Base-by-base conservation (phyloP, 108 stramenopile genomes). In the Nitzschia palea region DNA sequence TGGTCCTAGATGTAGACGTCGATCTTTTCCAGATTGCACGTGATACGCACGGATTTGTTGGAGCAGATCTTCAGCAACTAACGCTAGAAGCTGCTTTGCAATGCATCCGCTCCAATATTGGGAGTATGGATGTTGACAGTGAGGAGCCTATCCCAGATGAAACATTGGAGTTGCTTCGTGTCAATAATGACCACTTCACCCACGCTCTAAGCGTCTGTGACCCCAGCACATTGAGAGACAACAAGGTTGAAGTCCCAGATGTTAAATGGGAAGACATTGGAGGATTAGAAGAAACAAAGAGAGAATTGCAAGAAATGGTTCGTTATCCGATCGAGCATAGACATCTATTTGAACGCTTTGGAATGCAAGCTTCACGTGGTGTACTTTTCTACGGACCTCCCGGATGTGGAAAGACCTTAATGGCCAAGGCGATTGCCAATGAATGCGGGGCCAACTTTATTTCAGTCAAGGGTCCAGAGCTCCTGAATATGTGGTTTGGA, bases 361-460 rank as follows among this genome's bases (percentile, higher is more conserved):
- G 98, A 50, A 95, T 97, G 95, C 81, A 92, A 52, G 86, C 98
- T 5, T 96, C 96, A 22, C 93, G 94, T 33, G 98, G 99, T 40
- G 97, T 98, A 25, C 89, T 99, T 23, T 98, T 99, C 73, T 98
- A 99, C 65, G 98, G 99, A 4, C 99, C 99, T 6, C 99, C 99
- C 12, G 99, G 99, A 36, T 98, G 97, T 73, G 98, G 98, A 36
- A 99, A 99, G 74, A 99, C 98, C 5, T 70, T 99, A 34, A 87
- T 99, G 86, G 99, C 98, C 47, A 99, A 99, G 74, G 99, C 99
- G 32, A 97, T 99, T 61, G 99, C 99, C 22, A 98, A 98, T 61
- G 99, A 99, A 75, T 98, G 97, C 60, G 97, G 97, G 20, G 97
- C 97, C 45, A 99, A 99, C 85, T 99, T 99, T 73, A 99, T 99